These are phyloP conservation scores for Lodderomyces orthopsilosis DNA, from an alignment of 1,139 yeast species.

Conservation along the genomic window DNA sequence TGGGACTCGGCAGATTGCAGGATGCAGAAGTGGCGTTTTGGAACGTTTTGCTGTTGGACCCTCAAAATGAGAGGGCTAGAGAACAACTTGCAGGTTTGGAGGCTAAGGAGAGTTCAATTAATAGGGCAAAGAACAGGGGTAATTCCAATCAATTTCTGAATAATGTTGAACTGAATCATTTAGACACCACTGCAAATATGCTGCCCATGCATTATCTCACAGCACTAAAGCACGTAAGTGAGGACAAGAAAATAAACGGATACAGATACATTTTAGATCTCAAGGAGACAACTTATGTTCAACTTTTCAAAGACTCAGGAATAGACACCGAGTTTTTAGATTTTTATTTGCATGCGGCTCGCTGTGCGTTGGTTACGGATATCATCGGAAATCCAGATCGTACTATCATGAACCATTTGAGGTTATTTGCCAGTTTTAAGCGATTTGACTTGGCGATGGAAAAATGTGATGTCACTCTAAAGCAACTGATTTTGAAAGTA, in stretches of 20 bases:
- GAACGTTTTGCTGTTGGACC: conserved; percentile 46
- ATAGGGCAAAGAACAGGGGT: too few relatives aligned
- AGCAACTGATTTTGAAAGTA: conserved; percentile 13
- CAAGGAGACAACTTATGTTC: conserved; percentile 23
- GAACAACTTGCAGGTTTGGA: conserved; percentile 20
- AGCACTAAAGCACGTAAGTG: conserved; percentile 26
- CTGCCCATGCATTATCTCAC: conserved; percentile 32
- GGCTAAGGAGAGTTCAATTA: too few relatives aligned
- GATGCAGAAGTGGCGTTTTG: conserved; percentile 37
- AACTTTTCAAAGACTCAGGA: conserved; percentile 43
- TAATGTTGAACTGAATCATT: too few relatives aligned
- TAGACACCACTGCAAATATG: not conserved
- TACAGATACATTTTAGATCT: conserved; percentile 41
- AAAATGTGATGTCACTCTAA: conserved; percentile 11
- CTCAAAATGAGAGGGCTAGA: conserved; percentile 35
- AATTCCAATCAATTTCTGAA: too few relatives aligned
- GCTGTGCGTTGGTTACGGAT: conserved; percentile 16
- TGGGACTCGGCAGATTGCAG: conserved; percentile 27
- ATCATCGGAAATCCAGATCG: conserved; percentile 20
- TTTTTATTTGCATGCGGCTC: conserved; percentile 49
- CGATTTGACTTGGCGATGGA: conserved; percentile 24
- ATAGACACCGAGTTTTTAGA: conserved; percentile 56
- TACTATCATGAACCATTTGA: conserved; percentile 18
- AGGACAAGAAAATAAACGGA: conserved; percentile 28
- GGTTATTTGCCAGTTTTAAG: conserved; percentile 21